Evolutionary conservation across 257 asterid genomes (phyloP), one percentile per base, ranked within the genome.

Genomic region (Plantago ovata): DNA sequence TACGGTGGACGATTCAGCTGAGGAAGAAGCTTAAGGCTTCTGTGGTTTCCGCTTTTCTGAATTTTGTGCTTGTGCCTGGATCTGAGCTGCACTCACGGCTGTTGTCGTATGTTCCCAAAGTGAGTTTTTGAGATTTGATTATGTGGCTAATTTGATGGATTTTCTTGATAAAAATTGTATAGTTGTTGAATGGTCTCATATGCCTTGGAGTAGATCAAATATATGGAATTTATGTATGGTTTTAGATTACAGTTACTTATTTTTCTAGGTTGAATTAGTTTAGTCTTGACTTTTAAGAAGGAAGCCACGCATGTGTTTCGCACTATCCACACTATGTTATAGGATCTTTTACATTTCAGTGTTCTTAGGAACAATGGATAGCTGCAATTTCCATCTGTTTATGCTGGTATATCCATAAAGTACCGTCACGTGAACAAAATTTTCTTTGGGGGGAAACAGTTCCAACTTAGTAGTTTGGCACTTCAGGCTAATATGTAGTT

Each of bases 1-100:
- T 89, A 66, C 73, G 95, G 46, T 76, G 80, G 69, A 81, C 97
- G 46, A 72, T 84, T 66, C 84, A 80, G 60, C 67, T 89, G 58
- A 78, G 94, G 74, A 89, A 64, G 79, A 82, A 89, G 75, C 72
- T 89, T 15, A 89, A 72, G 58, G 73, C 83, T 22, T 72, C 94
- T 50, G 77, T 74, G 56, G 64, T 89, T 15, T 72, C 79, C 62
- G 78, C 82, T 3, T 84, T 86, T 75, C 87, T 86, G 45, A 78
- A 47, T 66, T 70, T 40, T 58, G 81, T 77, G 22, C 82, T 89
- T 46, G 71, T 72, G 13, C 78, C 92, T 54, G 97, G 92, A 72
- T 86, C 97, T 9, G 95, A 89, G 16, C 79, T 68, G 63, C 89
- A 76, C 60, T 46, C 80, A 16, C 85, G 86, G 46, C 52, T 86